phyloP scores from a whole-genome alignment of 148 eudicot genomes.

The Salicornia ramosissima region DNA sequence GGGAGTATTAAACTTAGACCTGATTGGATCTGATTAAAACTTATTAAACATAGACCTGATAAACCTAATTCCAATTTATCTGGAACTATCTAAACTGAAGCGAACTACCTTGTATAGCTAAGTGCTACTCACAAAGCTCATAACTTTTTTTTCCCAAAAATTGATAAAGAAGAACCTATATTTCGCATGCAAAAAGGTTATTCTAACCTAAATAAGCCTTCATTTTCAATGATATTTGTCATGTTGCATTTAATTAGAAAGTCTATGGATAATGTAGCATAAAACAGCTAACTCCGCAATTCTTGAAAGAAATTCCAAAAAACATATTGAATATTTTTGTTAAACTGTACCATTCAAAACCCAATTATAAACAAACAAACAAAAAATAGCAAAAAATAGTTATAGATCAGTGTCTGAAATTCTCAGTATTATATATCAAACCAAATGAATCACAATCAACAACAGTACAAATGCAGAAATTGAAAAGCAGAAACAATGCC shows the following conservation, averaged over 20 bases:
- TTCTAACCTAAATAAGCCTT: background rate
- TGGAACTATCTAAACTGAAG: too few relatives aligned
- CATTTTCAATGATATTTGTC: background rate
- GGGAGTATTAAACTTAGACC: too few relatives aligned
- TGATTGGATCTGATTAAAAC: too few relatives aligned
- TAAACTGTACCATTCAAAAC: background rate
- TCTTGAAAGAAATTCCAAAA: background rate
- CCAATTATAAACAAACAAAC: background rate
- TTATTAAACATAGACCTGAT: too few relatives aligned
- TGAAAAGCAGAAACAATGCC: background rate
- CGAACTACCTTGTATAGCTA: too few relatives aligned
- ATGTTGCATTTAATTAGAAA: background rate
- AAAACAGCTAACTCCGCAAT: background rate
- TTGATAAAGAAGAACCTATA: too few relatives aligned
- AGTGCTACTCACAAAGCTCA: too few relatives aligned
- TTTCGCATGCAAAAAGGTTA: constrained; percentile 1
- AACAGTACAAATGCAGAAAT: constrained; percentile 3
- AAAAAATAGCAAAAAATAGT: background rate
- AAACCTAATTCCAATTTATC: too few relatives aligned
- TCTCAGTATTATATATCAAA: background rate
- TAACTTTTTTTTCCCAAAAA: too few relatives aligned
- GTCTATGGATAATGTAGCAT: background rate
- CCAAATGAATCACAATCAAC: too few relatives aligned
- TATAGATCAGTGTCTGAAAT: background rate
- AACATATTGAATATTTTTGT: background rate